Evolutionary conservation across 2,329 filamentous ascomycete species (phyloP), one percentile per base, ranked within the genome.

Genomic region (Hymenoscyphus salicellus): DNA sequence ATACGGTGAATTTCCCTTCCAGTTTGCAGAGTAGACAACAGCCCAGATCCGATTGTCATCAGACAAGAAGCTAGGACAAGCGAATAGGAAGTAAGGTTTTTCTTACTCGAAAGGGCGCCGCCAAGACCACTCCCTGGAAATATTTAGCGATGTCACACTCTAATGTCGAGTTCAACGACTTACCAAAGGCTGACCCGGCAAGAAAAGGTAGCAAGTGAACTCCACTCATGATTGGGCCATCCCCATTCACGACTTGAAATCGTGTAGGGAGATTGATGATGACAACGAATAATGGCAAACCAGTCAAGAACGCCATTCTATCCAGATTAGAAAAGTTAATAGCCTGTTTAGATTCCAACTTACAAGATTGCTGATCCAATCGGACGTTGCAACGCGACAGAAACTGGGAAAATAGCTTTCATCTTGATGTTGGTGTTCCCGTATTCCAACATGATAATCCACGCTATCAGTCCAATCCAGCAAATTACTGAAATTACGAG

Each of bases 181-280:
- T 38, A 38, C 57, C 58, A 30, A 65, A 16, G 8, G 63, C 63
- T 5, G 32, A 28, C 1, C 36, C 26, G 4, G 52, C 63, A 17
- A 65, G 16, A 5, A 62, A 33, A 1, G 63, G 63, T 5, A 65
- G 38, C 14, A 65, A 30, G 7, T 20, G 52, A 32, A 65, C 7
- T 17, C 63, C 63, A 5, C 36, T 20, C 30, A 52, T 49, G 17
- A 65, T 49, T 0, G 58, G 32, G 3, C 23, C 36, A 36, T 65
- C 20, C 3, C 16, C 38, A 16, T 57, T 61, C 23, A 65, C 63
- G 32, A 65, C 38, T 14, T 65, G 63, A 41, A 55, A 17, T 11
- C 63, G 59, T 5, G 41, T 28, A 16, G 63, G 63, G 16, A 65
- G 28, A 38, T 30, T 57, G 55, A 61, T 57, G 36, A 65, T 58